Evolutionary conservation across 805 yeast genomes (phyloP).

Genomic region (Zygosaccharomyces kombuchaensis): DNA sequence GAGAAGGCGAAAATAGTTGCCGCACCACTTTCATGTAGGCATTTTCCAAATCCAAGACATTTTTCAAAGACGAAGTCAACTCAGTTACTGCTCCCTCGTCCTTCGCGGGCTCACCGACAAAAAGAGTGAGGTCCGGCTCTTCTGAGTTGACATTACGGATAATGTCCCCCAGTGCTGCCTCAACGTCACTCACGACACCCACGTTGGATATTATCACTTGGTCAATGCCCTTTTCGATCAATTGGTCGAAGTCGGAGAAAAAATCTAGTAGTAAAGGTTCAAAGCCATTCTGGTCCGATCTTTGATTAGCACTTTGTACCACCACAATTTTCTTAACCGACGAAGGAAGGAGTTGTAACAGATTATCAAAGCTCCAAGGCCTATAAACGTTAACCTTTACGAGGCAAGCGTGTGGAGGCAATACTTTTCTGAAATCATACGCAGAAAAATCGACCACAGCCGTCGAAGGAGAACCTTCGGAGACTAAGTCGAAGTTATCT

Average conservation of each 20-base stretch:
- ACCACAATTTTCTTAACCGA: constrained; percentile 54
- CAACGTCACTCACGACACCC: constrained; percentile 24
- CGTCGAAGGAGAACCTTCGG: constrained; percentile 40
- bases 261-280: constrained; percentile 75
- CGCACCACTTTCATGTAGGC: constrained; percentile 71
- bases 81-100: constrained; percentile 8
- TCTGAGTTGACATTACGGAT: constrained; percentile 48
- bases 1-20: constrained; percentile 54
- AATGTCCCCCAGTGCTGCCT: constrained; percentile 44
- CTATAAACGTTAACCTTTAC: constrained; percentile 62
- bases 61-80: constrained; percentile 32
- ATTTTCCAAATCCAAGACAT: constrained; percentile 56
- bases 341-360: constrained; percentile 50
- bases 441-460: constrained; percentile 65
- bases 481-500: constrained; percentile 23
- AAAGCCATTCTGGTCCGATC: constrained; percentile 41
- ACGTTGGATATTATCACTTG: constrained; percentile 54
- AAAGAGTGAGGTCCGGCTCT: constrained; percentile 58
- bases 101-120: constrained; percentile 44
- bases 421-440: constrained; percentile 42
- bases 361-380: constrained; percentile 59
- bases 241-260: constrained; percentile 49
- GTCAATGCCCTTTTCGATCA: constrained; percentile 44
- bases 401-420: constrained; percentile 35
- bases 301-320: constrained; percentile 52